Conservation (phyloP, 495 filamentous ascomycete species). For the Neurospora sp. region DNA sequence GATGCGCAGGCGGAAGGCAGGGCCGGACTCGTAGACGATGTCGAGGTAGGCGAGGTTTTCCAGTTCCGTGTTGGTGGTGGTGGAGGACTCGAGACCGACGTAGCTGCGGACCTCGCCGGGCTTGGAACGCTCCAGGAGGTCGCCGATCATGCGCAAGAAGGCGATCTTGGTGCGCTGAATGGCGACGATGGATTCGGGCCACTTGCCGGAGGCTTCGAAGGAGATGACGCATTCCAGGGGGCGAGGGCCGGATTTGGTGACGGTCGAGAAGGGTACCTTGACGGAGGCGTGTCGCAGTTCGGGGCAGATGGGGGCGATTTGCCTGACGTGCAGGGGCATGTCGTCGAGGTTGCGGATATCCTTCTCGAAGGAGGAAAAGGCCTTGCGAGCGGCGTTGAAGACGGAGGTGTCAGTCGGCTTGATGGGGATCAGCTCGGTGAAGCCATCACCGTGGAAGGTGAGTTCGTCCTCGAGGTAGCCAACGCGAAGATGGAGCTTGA, state of each 20-base stretch:
- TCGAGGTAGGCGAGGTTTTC: constrained; percentile 81
- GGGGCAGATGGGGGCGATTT: constrained; percentile 60
- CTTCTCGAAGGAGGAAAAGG: constrained; percentile 61
- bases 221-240: constrained; percentile 63
- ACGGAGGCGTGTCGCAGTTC: constrained; percentile 66
- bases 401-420: constrained; percentile 30
- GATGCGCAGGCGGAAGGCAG: constrained; percentile 58
- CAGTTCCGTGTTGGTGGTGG: constrained; percentile 43
- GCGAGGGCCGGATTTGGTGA: constrained; percentile 22
- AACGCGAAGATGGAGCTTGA: constrained; percentile 49
- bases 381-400: constrained; percentile 45
- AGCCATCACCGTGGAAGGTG: constrained; percentile 51
- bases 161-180: constrained; percentile 92
- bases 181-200: constrained; percentile 83
- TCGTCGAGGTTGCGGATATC: constrained; percentile 65
- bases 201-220: constrained; percentile 87
- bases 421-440: constrained; percentile 44
- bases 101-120: constrained; percentile 43
- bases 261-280: constrained; percentile 33
- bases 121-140: constrained; percentile 48
- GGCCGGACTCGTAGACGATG: constrained; percentile 57
- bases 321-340: constrained; percentile 69
- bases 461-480: constrained; percentile 36
- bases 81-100: constrained; percentile 71
- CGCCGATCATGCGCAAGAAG: constrained; percentile 74